phyloP scores from a whole-genome alignment of 2,329 filamentous ascomycete species.

The Diplodia seriata region DNA sequence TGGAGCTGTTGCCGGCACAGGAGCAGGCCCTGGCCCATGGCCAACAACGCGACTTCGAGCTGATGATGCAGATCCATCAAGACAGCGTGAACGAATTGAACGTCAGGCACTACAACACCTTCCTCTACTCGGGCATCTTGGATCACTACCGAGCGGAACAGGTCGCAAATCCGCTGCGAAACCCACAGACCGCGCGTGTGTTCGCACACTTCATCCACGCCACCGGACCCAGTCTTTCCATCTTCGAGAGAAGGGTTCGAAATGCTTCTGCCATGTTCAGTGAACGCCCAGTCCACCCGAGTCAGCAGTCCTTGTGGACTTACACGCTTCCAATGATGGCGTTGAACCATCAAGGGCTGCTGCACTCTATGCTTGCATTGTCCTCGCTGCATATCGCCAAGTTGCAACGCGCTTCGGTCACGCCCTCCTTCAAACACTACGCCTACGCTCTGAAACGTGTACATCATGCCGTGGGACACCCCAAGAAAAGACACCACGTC shows the following conservation, averaged over 20 bases:
- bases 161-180: conserved; percentile 71
- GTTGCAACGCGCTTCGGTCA: conserved; percentile 74
- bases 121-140: conserved; percentile 56
- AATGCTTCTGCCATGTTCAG: conserved; percentile 73
- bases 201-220: conserved; percentile 94
- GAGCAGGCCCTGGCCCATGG: conserved; percentile 26
- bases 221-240: conserved; percentile 82
- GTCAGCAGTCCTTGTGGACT: conserved; percentile 68
- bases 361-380: conserved; percentile 89
- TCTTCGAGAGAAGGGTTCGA: conserved; percentile 82
- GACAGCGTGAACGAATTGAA: conserved; percentile 46
- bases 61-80: conserved; percentile 47
- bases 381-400: conserved; percentile 88
- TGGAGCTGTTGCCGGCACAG: conserved; percentile 35
- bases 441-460: conserved; percentile 82
- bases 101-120: conserved; percentile 54
- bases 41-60: conserved; percentile 42
- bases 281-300: conserved; percentile 65
- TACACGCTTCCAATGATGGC: conserved; percentile 86
- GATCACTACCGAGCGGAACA: conserved; percentile 55
- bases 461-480: conserved; percentile 73
- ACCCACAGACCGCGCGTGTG: conserved; percentile 78
- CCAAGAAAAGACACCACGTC: conserved; percentile 72
- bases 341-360: conserved; percentile 80
- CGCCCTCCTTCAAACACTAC: conserved; percentile 89